These are phyloP conservation scores for Penicillium sp. DNA, from an alignment of 2,329 filamentous ascomycete species.

Conservation along the genomic window DNA sequence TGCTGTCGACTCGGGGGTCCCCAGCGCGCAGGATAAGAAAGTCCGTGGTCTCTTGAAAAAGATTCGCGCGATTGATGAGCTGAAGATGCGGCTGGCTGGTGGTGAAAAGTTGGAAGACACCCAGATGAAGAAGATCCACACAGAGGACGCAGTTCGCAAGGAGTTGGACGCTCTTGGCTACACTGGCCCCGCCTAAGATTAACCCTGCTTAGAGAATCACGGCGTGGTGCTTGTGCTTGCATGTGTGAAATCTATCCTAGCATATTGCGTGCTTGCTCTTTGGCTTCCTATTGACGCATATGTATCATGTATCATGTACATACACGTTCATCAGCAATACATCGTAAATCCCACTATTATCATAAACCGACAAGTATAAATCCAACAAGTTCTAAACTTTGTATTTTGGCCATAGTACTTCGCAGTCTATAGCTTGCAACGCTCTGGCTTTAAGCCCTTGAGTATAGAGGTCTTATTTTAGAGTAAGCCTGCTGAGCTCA, in stretches of 20 bases:
- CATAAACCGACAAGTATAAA: not conserved
- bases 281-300: not conserved
- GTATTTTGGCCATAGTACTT: too few relatives aligned
- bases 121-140: constrained; percentile 97
- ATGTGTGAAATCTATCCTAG: constrained; percentile 15
- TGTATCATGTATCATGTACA: not conserved
- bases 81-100: constrained; percentile 93
- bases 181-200: constrained; percentile 33
- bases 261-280: constrained; percentile 6
- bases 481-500: too few relatives aligned
- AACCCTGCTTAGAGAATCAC: not conserved
- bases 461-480: too few relatives aligned
- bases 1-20: constrained; percentile 35
- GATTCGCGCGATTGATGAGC: constrained; percentile 93
- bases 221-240: not conserved
- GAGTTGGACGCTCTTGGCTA: constrained; percentile 73
- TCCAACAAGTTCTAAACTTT: constrained; percentile 4
- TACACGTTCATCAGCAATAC: not conserved
- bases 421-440: too few relatives aligned
- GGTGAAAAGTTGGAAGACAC: constrained; percentile 98
- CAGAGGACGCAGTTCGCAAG: constrained; percentile 80
- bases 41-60: constrained; percentile 93
- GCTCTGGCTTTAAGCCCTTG: too few relatives aligned
- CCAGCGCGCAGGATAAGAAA: constrained; percentile 88
- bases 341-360: not conserved